Conservation (phyloP, 352 stramenopile genomes). For the Elongisporangium anandrum region DNA sequence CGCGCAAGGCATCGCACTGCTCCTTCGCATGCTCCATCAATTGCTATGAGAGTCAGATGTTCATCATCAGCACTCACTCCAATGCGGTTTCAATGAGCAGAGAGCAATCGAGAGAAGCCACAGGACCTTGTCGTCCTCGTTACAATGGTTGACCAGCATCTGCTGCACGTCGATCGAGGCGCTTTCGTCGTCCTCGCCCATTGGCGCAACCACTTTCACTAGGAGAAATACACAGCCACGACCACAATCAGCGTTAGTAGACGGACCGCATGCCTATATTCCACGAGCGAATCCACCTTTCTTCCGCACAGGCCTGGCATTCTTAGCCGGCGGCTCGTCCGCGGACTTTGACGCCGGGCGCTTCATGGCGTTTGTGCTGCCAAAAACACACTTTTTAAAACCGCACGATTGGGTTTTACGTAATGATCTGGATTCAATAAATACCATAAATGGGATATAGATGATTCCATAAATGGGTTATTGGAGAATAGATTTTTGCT, state of each 20-base stretch:
- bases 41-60: conserved; percentile 23
- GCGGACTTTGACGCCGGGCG: neutral
- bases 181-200: conserved; percentile 8
- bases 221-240: neutral
- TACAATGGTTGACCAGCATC: conserved; percentile 14
- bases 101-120: too few species aligned
- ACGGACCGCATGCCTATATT: too few species aligned
- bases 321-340: neutral
- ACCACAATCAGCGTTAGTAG: too few species aligned
- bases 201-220: neutral
- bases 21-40: conserved; percentile 52
- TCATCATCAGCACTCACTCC: neutral
- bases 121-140: conserved; percentile 12
- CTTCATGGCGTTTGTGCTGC: neutral
- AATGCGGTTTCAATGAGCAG: too few species aligned
- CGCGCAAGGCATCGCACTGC: conserved; percentile 37
- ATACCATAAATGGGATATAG: neutral
- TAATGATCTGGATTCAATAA: neutral
- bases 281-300: neutral
- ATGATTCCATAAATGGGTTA: neutral
- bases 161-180: conserved; percentile 16
- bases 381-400: neutral
- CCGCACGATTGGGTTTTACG: neutral
- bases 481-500: neutral
- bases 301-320: neutral